Percentiles rank a stretch among this genome's conserved stretches.
Conservation (phyloP, 805 yeast genomes). For the Scheffersomyces lignosus region DNA sequence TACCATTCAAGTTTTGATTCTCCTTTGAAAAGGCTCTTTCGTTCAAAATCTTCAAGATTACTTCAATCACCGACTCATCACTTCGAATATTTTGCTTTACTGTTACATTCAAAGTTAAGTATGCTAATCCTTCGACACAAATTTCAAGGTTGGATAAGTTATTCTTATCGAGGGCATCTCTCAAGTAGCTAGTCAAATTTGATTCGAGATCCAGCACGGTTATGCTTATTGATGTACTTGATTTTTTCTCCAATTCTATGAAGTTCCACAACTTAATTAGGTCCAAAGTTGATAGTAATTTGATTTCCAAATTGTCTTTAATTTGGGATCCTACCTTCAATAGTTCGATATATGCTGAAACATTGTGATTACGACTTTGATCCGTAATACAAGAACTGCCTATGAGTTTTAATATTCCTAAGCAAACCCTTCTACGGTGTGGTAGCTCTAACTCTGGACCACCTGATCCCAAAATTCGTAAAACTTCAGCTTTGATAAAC, state of each 20-base stretch:
- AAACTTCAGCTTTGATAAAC: conserved; percentile 13
- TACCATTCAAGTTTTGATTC: conserved; percentile 3
- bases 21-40: conserved; percentile 3
- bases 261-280: conserved; percentile 60
- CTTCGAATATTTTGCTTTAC: conserved; percentile 33
- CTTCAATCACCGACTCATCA: conserved; percentile 30
- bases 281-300: conserved; percentile 42
- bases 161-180: conserved; percentile 1
- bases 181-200: conserved; percentile 9
- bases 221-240: conserved; percentile 3
- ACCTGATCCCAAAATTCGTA: conserved; percentile 5
- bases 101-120: conserved; percentile 37
- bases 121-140: conserved; percentile 50
- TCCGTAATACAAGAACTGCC: conserved; percentile 51
- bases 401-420: conserved; percentile 19
- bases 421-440: conserved; percentile 4
- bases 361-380: conserved; percentile 46
- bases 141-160: conserved; percentile 12
- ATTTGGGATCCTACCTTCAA: conserved; percentile 35
- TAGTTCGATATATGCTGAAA: conserved; percentile 42
- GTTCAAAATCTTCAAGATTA: conserved; percentile 12
- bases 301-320: conserved; percentile 16
- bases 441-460: conserved; percentile 3
- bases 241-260: conserved; percentile 31
- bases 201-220: conserved; percentile 9